phyloP scores from a whole-genome alignment of 768 basidiomycete species.

The Mrakia frigida region DNA sequence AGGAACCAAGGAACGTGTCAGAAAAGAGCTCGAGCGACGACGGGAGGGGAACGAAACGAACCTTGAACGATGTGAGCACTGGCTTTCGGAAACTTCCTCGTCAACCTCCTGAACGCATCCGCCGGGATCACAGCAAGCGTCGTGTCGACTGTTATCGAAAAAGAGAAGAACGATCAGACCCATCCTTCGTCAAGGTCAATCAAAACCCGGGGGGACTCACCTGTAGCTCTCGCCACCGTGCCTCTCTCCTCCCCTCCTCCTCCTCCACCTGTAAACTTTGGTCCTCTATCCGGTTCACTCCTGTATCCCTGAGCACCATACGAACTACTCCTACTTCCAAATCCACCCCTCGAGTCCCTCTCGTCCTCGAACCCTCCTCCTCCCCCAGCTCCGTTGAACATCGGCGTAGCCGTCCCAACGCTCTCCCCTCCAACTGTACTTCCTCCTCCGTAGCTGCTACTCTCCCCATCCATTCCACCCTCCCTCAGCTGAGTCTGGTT shows the following conservation, averaged over 20 bases:
- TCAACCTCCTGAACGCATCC: constrained; percentile 87
- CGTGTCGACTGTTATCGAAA: constrained; percentile 63
- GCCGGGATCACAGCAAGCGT: constrained; percentile 98
- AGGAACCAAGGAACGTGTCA: not conserved
- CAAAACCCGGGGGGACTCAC: not conserved
- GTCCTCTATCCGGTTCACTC: constrained; percentile 9
- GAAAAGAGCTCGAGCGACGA: not conserved
- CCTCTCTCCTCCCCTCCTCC: constrained; percentile 44
- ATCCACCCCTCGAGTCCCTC: not conserved
- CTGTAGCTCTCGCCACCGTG: constrained; percentile 73
- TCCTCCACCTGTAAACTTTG: constrained; percentile 20
- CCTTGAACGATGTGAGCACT: constrained; percentile 95
- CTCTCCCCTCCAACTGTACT: not conserved
- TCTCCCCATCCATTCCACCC: not conserved
- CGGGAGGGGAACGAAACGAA: constrained; percentile 38
- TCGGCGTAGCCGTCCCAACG: constrained; percentile 13
- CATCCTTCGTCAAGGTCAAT: not conserved
- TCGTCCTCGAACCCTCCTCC: not conserved
- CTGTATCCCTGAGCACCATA: not conserved
- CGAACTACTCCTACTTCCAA: constrained; percentile 10
- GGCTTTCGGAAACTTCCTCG: constrained; percentile 94
- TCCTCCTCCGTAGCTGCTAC: not conserved
- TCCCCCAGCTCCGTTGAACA: not conserved
- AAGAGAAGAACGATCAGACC: not conserved
- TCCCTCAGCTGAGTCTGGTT: no score